Evolutionary conservation across 352 stramenopile species (phyloP), one percentile per base, ranked within the genome.

Genomic region (Globisporangium nagaii): DNA sequence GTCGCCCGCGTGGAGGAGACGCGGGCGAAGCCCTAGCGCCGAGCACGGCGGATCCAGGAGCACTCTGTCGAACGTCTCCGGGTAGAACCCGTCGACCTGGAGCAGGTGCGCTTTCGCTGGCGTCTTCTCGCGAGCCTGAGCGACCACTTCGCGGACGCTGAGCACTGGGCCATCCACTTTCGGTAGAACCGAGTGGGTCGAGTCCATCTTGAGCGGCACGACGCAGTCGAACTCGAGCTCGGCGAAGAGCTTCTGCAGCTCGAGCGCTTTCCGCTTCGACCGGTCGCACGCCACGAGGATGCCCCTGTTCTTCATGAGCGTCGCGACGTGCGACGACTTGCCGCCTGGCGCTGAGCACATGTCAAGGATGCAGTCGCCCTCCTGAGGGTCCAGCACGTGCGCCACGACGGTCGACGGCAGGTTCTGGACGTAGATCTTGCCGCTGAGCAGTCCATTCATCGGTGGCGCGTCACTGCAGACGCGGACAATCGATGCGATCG

Each of bases 291-390:
- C 86, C 7, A 93, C 65, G 36, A 93, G 63, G 1, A 89, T 76
- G 17, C 92, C 90, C 11, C 84, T 68, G 63, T 97, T 96, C 39
- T 78, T 62, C 75, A 98, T 97, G 19, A 97, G 70, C 62, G 84
- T 97, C 13, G 90, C 91, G 8, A 98, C 40, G 61, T 98, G 93
- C 7, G 87, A 90, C 17, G 93, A 93, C 66, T 98, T 98, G 19
- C 94, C 94, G 32, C 95, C 93, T 1, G 95, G 95, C 0, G 92
- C 93, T 6, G 85, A 77, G 75, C 95, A 98, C 86, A 98, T 96
- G 58, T 98, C 95, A 36, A 98, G 63, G 67, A 98, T 86, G 27
- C 85, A 73, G 31, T 98, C 84, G 25, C 78, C 84, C 20, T 73
- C 55, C 61, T 94, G 68, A 1, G 92, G 87, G 61, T 95, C 58